Evolutionary conservation across 1,139 yeast genomes (phyloP).

Genomic region (Yamadazyma conglobata): DNA sequence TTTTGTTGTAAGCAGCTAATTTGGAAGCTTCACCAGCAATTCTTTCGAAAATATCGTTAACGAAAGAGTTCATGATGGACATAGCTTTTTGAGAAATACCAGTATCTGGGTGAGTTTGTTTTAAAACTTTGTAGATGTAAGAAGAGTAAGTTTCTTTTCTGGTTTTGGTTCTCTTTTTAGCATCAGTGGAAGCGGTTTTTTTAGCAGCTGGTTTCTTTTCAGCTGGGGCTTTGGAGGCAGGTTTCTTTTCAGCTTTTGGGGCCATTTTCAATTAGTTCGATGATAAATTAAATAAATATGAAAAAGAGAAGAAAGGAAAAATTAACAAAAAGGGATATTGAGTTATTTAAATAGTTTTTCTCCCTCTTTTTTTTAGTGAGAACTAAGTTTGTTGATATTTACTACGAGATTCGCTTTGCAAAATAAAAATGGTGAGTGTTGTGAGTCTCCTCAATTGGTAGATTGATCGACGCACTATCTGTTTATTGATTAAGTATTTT

Average conservation of each 20-base stretch:
- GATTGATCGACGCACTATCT: too few species aligned
- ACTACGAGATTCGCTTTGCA: too few species aligned
- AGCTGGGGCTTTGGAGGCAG: conserved; percentile 98
- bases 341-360: conserved; percentile 11
- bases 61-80: conserved; percentile 99
- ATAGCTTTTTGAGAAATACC: conserved; percentile 99
- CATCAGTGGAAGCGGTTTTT: conserved; percentile 83
- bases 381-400: too few species aligned
- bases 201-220: conserved; percentile 95
- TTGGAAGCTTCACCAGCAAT: conserved; percentile 98
- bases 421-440: too few species aligned
- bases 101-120: conserved; percentile 99
- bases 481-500: too few species aligned
- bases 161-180: conserved; percentile 93
- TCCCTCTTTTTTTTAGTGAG: not conserved
- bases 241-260: conserved; percentile 97
- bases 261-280: conserved; percentile 58
- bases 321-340: conserved; percentile 11
- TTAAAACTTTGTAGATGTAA: conserved; percentile 96
- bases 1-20: conserved; percentile 99
- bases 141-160: conserved; percentile 99
- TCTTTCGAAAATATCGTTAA: conserved; percentile 93
- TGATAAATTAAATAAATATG: conserved; percentile 15
- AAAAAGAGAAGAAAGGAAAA: conserved; percentile 7
- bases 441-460: too few species aligned